phyloP scores from a whole-genome alignment of 164 flowering plant genomes.

The Liquidambar formosana region DNA sequence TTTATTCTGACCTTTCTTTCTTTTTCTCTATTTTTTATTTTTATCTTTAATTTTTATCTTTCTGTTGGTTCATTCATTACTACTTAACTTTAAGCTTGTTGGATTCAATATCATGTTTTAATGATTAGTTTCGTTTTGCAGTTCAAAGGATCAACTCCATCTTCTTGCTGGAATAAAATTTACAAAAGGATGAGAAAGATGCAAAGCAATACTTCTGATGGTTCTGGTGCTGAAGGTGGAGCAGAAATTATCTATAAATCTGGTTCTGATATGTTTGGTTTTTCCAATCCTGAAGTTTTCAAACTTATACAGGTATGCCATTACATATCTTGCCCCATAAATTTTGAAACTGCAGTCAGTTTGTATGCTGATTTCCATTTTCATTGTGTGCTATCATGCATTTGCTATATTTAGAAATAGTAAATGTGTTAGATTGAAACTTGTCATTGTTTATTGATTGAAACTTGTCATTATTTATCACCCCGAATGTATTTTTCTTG shows the following conservation, averaged over 20 bases:
- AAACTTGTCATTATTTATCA: background rate
- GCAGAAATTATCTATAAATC: constrained; percentile 27
- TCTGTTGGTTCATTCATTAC: background rate
- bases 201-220: constrained; percentile 30
- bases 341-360: background rate
- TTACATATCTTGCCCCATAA: background rate
- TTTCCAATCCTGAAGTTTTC: constrained; percentile 56
- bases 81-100: too few relatives aligned
- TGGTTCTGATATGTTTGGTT: constrained; percentile 91
- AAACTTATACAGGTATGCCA: constrained; percentile 65
- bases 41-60: background rate
- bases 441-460: too few relatives aligned
- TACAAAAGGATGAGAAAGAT: constrained; percentile 53
- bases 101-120: background rate
- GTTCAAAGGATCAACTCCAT: constrained; percentile 76
- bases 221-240: constrained; percentile 30
- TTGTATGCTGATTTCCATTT: background rate
- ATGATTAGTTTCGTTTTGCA: constrained; percentile 27
- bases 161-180: constrained; percentile 85
- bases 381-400: background rate
- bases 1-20: background rate
- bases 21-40: background rate
- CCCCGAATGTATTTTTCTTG: too few relatives aligned
- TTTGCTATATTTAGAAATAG: background rate
- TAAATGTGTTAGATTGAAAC: background rate